Percentiles rank a stretch among this genome's conserved stretches.
phyloP scores from a whole-genome alignment of 805 yeast species.

The Lachancea lanzarotensis region DNA sequence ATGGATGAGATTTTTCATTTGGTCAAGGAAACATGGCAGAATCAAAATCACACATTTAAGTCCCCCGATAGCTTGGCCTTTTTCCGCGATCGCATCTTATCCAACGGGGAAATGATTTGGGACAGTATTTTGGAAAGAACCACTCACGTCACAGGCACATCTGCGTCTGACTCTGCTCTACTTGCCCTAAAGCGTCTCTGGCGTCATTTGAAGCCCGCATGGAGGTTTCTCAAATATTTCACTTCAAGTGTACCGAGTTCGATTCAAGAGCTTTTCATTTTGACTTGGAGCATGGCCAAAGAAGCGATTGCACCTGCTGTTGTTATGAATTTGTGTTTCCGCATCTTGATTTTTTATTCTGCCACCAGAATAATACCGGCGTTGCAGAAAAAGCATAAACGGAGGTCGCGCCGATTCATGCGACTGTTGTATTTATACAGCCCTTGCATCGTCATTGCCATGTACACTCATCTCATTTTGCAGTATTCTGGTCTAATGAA shows the following conservation, averaged over 20 bases:
- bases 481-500: slow-evolving; percentile 77
- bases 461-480: slow-evolving; percentile 88
- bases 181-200: slow-evolving; percentile 9
- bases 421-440: slow-evolving; percentile 75
- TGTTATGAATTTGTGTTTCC: slow-evolving; percentile 70
- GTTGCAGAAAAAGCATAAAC: slow-evolving; percentile 36
- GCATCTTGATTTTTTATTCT: slow-evolving; percentile 81
- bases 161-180: slow-evolving; percentile 17
- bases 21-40: slow-evolving; percentile 34
- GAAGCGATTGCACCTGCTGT: slow-evolving; percentile 75
- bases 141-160: slow-evolving; percentile 15
- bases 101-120: slow-evolving; percentile 24
- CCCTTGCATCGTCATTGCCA: slow-evolving; percentile 90
- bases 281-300: slow-evolving; percentile 41
- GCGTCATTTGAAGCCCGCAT: slow-evolving; percentile 22
- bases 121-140: slow-evolving; percentile 21
- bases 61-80: slow-evolving; percentile 30
- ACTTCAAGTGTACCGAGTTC: slow-evolving; percentile 29
- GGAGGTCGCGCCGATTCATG: slow-evolving; percentile 34
- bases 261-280: slow-evolving; percentile 23
- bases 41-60: slow-evolving; percentile 29
- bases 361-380: slow-evolving; percentile 93
- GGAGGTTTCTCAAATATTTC: slow-evolving; percentile 26
- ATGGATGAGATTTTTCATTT: slow-evolving; percentile 38
- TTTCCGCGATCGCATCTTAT: slow-evolving; percentile 26